phyloP scores from a whole-genome alignment of 2,329 filamentous ascomycete genomes.

The Ascomycota sp. region DNA sequence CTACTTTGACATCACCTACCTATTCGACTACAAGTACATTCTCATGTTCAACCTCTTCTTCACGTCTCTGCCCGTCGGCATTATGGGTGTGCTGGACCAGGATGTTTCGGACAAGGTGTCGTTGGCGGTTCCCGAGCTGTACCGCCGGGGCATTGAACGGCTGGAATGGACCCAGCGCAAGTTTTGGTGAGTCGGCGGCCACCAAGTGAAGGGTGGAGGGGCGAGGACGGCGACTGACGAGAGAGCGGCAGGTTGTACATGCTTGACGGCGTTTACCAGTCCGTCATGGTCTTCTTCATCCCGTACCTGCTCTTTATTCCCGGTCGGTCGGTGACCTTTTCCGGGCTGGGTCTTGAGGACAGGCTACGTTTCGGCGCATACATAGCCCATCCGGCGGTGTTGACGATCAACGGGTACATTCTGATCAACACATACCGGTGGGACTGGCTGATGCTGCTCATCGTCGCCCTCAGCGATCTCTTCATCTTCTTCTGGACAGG shows the following conservation, averaged over 20 bases:
- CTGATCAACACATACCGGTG: conserved; percentile 92
- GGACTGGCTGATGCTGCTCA: conserved; percentile 87
- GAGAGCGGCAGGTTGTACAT: conserved; percentile 54
- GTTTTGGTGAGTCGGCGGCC: conserved; percentile 88
- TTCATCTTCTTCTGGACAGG: conserved; percentile 95
- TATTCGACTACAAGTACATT: conserved; percentile 97
- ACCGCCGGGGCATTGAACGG: conserved; percentile 85
- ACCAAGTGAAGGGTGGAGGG: no score
- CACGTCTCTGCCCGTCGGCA: conserved; percentile 80
- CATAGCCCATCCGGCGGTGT: conserved; percentile 62
- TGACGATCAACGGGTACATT: conserved; percentile 86
- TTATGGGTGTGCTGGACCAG: conserved; percentile 94
- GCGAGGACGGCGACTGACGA: neutral
- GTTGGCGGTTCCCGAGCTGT: conserved; percentile 82
- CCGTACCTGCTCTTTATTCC: conserved; percentile 60
- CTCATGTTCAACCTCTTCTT: conserved; percentile 92
- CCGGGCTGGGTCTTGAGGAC: conserved; percentile 58
- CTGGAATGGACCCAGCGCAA: conserved; percentile 91
- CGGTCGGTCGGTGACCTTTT: conserved; percentile 48
- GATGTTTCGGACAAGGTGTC: conserved; percentile 91
- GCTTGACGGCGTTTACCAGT: conserved; percentile 87
- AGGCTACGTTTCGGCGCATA: conserved; percentile 72
- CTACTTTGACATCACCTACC: conserved; percentile 89
- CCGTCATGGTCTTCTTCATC: conserved; percentile 81
- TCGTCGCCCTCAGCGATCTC: conserved; percentile 63